phyloP scores from a whole-genome alignment of 2,329 filamentous ascomycete genomes.

The Sordariomycetes sp. region DNA sequence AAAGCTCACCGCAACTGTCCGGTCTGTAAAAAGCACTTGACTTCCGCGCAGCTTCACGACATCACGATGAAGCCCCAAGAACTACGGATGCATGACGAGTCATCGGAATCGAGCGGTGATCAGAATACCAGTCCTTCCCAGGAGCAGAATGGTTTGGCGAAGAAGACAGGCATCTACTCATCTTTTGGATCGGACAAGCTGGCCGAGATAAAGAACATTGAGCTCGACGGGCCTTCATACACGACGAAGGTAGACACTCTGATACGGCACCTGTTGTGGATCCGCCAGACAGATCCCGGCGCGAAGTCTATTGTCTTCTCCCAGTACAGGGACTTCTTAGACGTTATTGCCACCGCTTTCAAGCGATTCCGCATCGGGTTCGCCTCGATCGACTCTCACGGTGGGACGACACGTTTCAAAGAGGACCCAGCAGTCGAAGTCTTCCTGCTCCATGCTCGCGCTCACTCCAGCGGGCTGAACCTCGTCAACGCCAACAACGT shows the following conservation, averaged over 20 bases:
- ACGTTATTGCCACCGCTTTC: slow-evolving; percentile 64
- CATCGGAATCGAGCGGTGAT: neutral
- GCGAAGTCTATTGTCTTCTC: slow-evolving; percentile 93
- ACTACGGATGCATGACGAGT: slow-evolving; percentile 49
- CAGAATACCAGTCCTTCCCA: neutral
- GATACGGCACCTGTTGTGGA: slow-evolving; percentile 73
- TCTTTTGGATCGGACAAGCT: slow-evolving; percentile 64
- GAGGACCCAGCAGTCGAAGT: slow-evolving; percentile 65
- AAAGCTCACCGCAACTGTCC: slow-evolving; percentile 67
- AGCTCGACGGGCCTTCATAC: slow-evolving; percentile 64
- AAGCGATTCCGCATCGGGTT: slow-evolving; percentile 62
- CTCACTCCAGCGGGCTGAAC: slow-evolving; percentile 82
- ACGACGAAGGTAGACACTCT: slow-evolving; percentile 87
- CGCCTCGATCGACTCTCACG: slow-evolving; percentile 57
- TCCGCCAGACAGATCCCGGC: slow-evolving; percentile 74
- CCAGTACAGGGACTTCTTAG: slow-evolving; percentile 73
- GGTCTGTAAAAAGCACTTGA: slow-evolving; percentile 67
- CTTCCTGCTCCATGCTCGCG: slow-evolving; percentile 82
- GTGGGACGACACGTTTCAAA: slow-evolving; percentile 70
- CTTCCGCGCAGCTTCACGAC: slow-evolving; percentile 63
- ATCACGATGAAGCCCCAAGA: slow-evolving; percentile 76
- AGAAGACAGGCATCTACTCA: slow-evolving; percentile 57
- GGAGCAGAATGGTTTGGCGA: slow-evolving; percentile 9
- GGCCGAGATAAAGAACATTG: slow-evolving; percentile 72
- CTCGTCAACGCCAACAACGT: slow-evolving; percentile 90